phyloP scores from a whole-genome alignment of 129 eudicot genomes.

The Flaveria sonorensis region DNA sequence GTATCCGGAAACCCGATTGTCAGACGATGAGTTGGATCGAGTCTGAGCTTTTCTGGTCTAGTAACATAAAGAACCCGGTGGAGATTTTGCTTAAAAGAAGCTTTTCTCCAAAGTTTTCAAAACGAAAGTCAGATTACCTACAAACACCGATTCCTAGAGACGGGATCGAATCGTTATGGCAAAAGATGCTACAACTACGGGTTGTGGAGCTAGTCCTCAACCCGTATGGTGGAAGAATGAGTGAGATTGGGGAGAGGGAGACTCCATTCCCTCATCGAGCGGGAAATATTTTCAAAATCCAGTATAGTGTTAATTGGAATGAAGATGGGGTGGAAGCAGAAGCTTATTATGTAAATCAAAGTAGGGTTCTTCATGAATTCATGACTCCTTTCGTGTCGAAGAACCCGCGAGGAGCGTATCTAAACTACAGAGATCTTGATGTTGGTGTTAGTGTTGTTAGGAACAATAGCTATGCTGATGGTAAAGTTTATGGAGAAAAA shows the following conservation, averaged over 20 bases:
- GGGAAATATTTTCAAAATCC: conserved; percentile 40
- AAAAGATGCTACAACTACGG: conserved; percentile 31
- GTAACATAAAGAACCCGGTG: background rate
- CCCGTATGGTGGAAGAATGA: conserved; percentile 52
- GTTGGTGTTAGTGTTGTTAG: conserved; percentile 38
- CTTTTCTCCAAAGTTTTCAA: conserved; percentile 7
- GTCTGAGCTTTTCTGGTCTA: conserved; percentile 31
- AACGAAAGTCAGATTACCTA: conserved; percentile 47
- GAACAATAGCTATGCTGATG: conserved; percentile 36
- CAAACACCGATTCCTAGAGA: conserved; percentile 33
- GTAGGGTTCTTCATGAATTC: conserved; percentile 29
- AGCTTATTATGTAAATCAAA: conserved; percentile 36
- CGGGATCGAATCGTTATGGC: conserved; percentile 31
- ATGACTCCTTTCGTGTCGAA: conserved; percentile 48
- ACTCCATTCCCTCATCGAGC: conserved; percentile 50
- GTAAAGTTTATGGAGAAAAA: conserved; percentile 40
- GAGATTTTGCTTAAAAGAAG: conserved; percentile 35
- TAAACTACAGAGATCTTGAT: conserved; percentile 46
- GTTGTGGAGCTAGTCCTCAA: conserved; percentile 32
- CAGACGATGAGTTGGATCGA: conserved; percentile 41
- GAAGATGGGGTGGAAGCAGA: conserved; percentile 25
- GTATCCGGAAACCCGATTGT: conserved; percentile 25
- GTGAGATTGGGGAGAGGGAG: conserved; percentile 38
- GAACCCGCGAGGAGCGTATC: conserved; percentile 39
- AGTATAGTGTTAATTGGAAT: conserved; percentile 43